Conservation (phyloP, 1,139 yeast genomes). For the Torulaspora pretoriensis region DNA sequence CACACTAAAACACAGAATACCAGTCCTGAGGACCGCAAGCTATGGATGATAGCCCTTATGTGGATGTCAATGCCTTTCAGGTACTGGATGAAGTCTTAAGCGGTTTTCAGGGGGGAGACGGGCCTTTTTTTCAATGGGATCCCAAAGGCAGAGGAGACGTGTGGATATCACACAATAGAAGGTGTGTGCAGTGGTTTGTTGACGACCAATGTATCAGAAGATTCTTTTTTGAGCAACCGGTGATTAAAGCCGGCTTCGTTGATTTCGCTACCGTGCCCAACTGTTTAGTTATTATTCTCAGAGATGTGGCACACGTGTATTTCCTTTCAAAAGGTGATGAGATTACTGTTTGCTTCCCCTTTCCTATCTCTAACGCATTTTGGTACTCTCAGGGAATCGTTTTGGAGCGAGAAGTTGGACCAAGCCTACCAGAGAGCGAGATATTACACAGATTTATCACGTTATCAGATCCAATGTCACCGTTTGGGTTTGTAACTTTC, state of each 20-base stretch:
- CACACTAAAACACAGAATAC: neutral
- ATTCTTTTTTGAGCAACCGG: slow-evolving; percentile 21
- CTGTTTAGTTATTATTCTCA: slow-evolving; percentile 30
- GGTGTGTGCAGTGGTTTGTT: slow-evolving; percentile 28
- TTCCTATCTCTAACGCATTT: slow-evolving; percentile 29
- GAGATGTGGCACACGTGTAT: slow-evolving; percentile 31
- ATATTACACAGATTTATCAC: slow-evolving; percentile 30
- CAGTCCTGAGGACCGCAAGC: neutral
- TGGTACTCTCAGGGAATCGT: slow-evolving; percentile 34
- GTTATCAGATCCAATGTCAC: slow-evolving; percentile 33
- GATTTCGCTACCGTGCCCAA: slow-evolving; percentile 27
- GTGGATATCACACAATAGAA: slow-evolving; percentile 26
- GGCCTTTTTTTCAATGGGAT: slow-evolving; percentile 8
- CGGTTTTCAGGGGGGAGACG: neutral
- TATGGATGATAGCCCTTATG: slow-evolving; percentile 2
- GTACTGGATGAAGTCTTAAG: neutral
- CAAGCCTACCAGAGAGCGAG: slow-evolving; percentile 8
- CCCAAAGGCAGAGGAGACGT: slow-evolving; percentile 20
- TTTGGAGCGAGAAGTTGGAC: slow-evolving; percentile 22
- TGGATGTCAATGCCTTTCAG: neutral
- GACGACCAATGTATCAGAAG: slow-evolving; percentile 25
- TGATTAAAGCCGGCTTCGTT: slow-evolving; percentile 32
- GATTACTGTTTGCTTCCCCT: slow-evolving; percentile 30
- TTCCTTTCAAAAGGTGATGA: slow-evolving; percentile 27
- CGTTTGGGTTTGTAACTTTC: slow-evolving; percentile 33